These are phyloP conservation scores for Amaranthus palmeri DNA, from an alignment of 148 eudicot genomes.

Conservation along the genomic window DNA sequence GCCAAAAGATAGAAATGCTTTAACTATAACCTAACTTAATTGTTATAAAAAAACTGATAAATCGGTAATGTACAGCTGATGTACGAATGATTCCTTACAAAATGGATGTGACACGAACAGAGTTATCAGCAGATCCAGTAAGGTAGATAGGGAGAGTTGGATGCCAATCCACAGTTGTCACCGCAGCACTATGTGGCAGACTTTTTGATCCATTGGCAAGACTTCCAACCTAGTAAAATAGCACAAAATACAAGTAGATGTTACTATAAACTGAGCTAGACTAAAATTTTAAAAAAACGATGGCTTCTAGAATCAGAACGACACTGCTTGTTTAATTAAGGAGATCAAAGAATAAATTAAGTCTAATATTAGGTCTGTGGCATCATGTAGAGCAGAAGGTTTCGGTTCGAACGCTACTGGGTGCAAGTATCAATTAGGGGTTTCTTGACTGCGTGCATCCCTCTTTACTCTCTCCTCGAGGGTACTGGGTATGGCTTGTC, in stretches of 20 bases:
- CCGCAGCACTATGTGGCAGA: slow-evolving; percentile 34
- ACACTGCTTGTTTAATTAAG: not conserved
- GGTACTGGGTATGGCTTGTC: too few species aligned
- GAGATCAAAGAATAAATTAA: too few species aligned
- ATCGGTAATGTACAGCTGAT: slow-evolving; percentile 15
- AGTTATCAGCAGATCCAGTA: slow-evolving; percentile 62
- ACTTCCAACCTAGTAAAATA: slow-evolving; percentile 44
- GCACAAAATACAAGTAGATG: slow-evolving; percentile 3
- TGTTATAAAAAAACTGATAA: too few species aligned
- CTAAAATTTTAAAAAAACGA: too few species aligned
- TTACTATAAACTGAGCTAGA: not conserved
- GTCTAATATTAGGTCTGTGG: too few species aligned
- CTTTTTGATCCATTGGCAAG: slow-evolving; percentile 33
- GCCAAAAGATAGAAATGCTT: too few species aligned
- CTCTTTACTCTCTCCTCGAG: too few species aligned
- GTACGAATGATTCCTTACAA: slow-evolving; percentile 20
- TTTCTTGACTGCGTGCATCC: too few species aligned
- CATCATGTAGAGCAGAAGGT: too few species aligned
- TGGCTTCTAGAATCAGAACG: not conserved
- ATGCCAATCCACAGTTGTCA: slow-evolving; percentile 62
- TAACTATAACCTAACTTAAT: too few species aligned
- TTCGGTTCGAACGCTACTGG: too few species aligned
- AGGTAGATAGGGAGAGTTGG: slow-evolving; percentile 56
- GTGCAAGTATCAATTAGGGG: too few species aligned
- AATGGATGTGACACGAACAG: slow-evolving; percentile 57